These are phyloP conservation scores for Penicillium ochrochloron DNA, from an alignment of 495 filamentous ascomycete genomes.

Conservation along the genomic window DNA sequence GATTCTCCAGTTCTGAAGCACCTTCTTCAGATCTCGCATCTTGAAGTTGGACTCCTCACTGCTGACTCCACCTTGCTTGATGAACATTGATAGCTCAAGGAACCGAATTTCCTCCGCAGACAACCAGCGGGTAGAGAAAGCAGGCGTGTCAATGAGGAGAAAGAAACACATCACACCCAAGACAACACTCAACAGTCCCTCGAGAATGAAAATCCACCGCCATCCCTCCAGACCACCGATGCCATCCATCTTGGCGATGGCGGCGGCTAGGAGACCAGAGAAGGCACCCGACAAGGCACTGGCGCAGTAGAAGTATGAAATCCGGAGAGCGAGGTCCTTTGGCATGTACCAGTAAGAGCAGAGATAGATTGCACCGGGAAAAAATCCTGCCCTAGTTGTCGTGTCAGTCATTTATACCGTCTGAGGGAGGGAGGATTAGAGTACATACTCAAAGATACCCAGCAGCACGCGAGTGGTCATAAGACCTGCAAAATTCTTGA, in stretches of 20 bases:
- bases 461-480: slow-evolving; percentile 63
- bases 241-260: slow-evolving; percentile 69
- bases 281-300: slow-evolving; percentile 67
- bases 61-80: slow-evolving; percentile 35
- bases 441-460: slow-evolving; percentile 61
- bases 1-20: slow-evolving; percentile 34
- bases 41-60: slow-evolving; percentile 26
- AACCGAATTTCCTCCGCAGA: slow-evolving; percentile 32
- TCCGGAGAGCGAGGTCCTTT: slow-evolving; percentile 28
- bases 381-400: slow-evolving; percentile 53
- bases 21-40: slow-evolving; percentile 30
- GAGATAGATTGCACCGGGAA: slow-evolving; percentile 73
- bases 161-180: slow-evolving; percentile 64
- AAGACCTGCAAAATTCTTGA: slow-evolving; percentile 63
- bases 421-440: not conserved
- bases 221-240: slow-evolving; percentile 64
- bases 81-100: slow-evolving; percentile 34
- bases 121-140: slow-evolving; percentile 28
- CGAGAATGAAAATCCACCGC: slow-evolving; percentile 75
- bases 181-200: slow-evolving; percentile 60
- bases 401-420: not conserved
- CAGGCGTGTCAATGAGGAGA: slow-evolving; percentile 34
- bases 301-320: slow-evolving; percentile 67
- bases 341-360: slow-evolving; percentile 72
- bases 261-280: slow-evolving; percentile 68